Evolutionary conservation across 2,329 filamentous ascomycete species (phyloP).

Genomic region (Chaetomium globosum): DNA sequence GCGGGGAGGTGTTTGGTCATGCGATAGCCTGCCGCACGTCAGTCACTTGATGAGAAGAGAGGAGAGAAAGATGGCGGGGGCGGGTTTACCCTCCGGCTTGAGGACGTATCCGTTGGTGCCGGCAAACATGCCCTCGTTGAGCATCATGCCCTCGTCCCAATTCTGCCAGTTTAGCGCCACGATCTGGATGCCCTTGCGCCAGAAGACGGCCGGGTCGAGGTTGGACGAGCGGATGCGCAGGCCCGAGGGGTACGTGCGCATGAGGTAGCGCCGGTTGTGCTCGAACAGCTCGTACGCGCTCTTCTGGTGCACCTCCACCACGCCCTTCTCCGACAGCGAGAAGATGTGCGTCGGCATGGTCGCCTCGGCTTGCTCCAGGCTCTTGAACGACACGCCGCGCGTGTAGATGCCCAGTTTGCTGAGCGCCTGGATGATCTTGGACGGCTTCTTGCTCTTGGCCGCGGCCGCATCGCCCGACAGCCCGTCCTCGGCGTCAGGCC

Average conservation of each 20-base stretch:
- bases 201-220: constrained; percentile 80
- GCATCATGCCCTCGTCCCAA: constrained; percentile 90
- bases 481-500: constrained; percentile 39
- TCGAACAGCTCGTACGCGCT: constrained; percentile 63
- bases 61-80: constrained; percentile 10
- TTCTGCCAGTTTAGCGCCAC: constrained; percentile 94
- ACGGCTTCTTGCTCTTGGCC: constrained; percentile 49
- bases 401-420: constrained; percentile 81
- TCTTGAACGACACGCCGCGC: constrained; percentile 78
- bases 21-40: constrained; percentile 43
- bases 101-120: constrained; percentile 82
- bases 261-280: constrained; percentile 79
- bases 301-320: constrained; percentile 63
- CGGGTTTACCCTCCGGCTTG: constrained; percentile 67
- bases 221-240: constrained; percentile 83
- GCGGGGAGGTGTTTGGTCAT: constrained; percentile 38
- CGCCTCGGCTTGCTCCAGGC: constrained; percentile 71
- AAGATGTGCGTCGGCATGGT: constrained; percentile 70
- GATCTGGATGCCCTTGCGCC: constrained; percentile 86
- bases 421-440: constrained; percentile 72
- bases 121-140: constrained; percentile 90
- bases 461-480: constrained; percentile 36
- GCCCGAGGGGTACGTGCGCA: constrained; percentile 87
- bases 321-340: constrained; percentile 63
- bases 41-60: neutral